Evolutionary conservation across 108 stramenopile species (phyloP), one percentile per base, ranked within the genome.

Genomic region (Discostella stelligeroides): DNA sequence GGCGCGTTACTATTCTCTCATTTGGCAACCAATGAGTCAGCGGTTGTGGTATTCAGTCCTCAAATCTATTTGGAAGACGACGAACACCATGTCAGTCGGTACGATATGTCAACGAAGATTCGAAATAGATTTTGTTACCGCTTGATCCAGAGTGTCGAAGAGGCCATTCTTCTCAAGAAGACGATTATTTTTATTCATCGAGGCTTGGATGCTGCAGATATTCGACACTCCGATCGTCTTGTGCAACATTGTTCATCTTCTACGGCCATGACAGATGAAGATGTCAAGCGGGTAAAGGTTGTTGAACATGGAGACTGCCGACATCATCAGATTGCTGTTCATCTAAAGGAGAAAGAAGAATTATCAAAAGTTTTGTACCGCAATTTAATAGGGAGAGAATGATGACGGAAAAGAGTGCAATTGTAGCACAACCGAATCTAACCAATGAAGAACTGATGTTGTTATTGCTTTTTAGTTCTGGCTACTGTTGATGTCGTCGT

Each of bases 271-370:
- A 27, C 21, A 10, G 37, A 20, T 17, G 21, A 17, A 23, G 20
- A 3, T 18, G 40, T 1, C 23, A 25, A 38, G 5, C n/a, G 27
- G n/a, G 5, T 68, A 0, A 29, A 56, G 24, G 20, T 68, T 25
- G 42, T 68, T 34, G 67, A 43, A 17, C 67, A 68, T 29, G 17
- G 23, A 1, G 55, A 57, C 41, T 68, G 67, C 41, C 28, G 28
- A 27, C 53, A 68, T 57, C 67, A 68, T 53, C 67, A 68, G 42
- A 45, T 68, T 13, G 67, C 67, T 18, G 43, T 58, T 12, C 67
- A 57, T 56, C 40, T 68, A 25, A 68, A 68, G 55, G 51, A 56
- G 41, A 58, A 42, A 30, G 54, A 55, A 38, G 38, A 30, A 15
- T 41, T 68, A 24, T 1, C 60, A 45, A 28, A 41, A 4, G 23